A percentile compares a stretch with the other conserved stretches of the same genome.
phyloP scores from a whole-genome alignment of 371 early-diverging fungal species.

The Mucor saturninus region DNA sequence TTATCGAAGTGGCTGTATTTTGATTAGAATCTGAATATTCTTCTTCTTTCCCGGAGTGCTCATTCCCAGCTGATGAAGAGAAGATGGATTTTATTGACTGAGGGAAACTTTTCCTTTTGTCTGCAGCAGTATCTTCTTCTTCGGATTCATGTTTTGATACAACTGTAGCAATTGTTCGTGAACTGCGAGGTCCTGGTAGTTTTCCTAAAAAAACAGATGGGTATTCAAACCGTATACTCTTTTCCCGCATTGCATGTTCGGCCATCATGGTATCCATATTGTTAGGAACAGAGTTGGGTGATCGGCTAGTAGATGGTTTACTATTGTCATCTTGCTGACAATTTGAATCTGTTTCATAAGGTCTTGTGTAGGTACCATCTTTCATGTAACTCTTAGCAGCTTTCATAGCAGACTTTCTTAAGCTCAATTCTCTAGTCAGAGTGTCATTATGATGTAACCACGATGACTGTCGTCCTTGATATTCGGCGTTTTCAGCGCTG shows the following conservation, averaged over 20 bases:
- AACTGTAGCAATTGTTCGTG: not conserved
- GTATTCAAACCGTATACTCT: constrained; percentile 1
- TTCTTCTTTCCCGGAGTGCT: not conserved
- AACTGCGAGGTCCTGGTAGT: not conserved
- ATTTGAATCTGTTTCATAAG: not conserved
- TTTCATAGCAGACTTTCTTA: constrained; percentile 10
- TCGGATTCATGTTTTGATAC: not conserved
- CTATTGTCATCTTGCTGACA: no score
- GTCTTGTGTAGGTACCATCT: constrained; percentile 8
- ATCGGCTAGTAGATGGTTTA: not conserved
- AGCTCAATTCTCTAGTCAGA: not conserved
- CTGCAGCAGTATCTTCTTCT: not conserved
- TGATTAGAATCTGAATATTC: constrained; percentile 28
- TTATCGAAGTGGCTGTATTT: constrained; percentile 33
- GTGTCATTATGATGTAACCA: constrained; percentile 9
- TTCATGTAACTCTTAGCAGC: constrained; percentile 12
- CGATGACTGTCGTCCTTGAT: not conserved
- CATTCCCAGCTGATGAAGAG: not conserved
- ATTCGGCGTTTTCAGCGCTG: not conserved
- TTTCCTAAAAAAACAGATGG: not conserved
- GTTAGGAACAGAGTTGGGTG: not conserved
- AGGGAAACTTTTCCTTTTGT: constrained; percentile 8
- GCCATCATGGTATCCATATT: not conserved
- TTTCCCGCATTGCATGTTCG: not conserved
- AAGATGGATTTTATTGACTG: not conserved